Evolutionary conservation across 331 rosid genomes (phyloP), one percentile per base, ranked within the genome.

Genomic region (Malus hybrid): DNA sequence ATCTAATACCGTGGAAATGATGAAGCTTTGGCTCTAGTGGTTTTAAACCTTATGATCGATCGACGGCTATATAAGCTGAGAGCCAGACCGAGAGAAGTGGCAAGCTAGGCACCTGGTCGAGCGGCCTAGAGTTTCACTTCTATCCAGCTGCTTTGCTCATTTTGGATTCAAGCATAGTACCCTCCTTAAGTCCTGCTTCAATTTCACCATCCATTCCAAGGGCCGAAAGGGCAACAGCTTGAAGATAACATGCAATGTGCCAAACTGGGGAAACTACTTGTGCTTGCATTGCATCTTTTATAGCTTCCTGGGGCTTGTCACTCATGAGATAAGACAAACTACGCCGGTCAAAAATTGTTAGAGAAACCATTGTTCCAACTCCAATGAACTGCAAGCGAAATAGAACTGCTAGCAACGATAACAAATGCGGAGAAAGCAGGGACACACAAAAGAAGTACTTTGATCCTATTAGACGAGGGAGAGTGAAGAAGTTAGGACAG

Each of bases 221-320:
- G 69, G 80, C 82, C 32, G 83, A 70, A 60, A 91, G 90, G 44
- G 91, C 83, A 65, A 83, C 89, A 70, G 85, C 85, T 81, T 91
- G 95, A 69, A 91, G 95, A 85, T 89, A 87, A 29, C 87, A 89
- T 74, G 97, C 93, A 77, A 89, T 80, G 72, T 91, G 90, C 95
- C 97, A 91, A 44, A 89, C 73, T 28, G 29, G 29, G 29, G 29
- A 28, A 28, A 28, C 29, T 28, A 28, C 29, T 28, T 1, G 29
- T 28, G 29, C 29, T 28, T 28, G 29, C 29, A 28, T 28, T 28
- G 29, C 29, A 28, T 28, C 29, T 2, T 28, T 1, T 28, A 28
- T 28, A 28, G 29, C 29, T 28, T 28, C 29, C 2, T 28, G 29
- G 1, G 29, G 29, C 29, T 28, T 28, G 29, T 2, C 29, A 28